Evolutionary conservation across 495 filamentous ascomycete species (phyloP), one percentile per base, ranked within the genome.

Genomic region (Ramalina peruviana): DNA sequence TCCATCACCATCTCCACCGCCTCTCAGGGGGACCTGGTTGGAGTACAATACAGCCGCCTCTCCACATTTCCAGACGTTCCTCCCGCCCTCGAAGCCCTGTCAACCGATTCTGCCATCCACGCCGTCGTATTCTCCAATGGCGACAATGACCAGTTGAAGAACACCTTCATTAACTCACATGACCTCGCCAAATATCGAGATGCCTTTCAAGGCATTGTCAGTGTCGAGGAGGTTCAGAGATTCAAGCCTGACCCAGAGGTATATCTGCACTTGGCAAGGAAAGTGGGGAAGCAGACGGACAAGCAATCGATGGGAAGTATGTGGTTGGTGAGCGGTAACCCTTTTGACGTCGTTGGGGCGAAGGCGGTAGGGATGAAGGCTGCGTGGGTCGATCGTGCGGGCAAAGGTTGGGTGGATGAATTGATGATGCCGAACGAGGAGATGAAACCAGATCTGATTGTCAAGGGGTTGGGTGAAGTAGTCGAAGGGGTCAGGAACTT

Each of bases 41-140:
- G 73, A 78, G n/a, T 38, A 48, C 33, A 33, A 33, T 89, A 92
- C 63, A 72, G 86, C 57, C 68, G 66, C 20, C 72, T 93, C 6
- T 69, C 72, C 42, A 72, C 78, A n/a, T 92, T 87, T 51, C 69
- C 77, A 7, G 85, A 90, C 56, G 80, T 85, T 10, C 49, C 68
- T 6, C 59, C 67, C 1, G 72, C 75, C 3, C 63, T 86, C 27
- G 51, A 67, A 30, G 53, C 61, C 15, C 54, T 81, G 16, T 42
- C 73, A 1, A 53, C 65, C 11, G 58, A 64, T 36, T 55, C 64
- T 2, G 46, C 49, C 17, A 52, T 82, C 16, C 65, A 70, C 12
- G 60, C 81, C 1, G 79, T 83, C 44, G 64, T 88, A 19, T 93
- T 92, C 64, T 83, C 83, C 11, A 93, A 89, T 55, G 86, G 85